phyloP scores from a whole-genome alignment of 2,329 filamentous ascomycete genomes.

The Nothomitra cinnamomea region DNA sequence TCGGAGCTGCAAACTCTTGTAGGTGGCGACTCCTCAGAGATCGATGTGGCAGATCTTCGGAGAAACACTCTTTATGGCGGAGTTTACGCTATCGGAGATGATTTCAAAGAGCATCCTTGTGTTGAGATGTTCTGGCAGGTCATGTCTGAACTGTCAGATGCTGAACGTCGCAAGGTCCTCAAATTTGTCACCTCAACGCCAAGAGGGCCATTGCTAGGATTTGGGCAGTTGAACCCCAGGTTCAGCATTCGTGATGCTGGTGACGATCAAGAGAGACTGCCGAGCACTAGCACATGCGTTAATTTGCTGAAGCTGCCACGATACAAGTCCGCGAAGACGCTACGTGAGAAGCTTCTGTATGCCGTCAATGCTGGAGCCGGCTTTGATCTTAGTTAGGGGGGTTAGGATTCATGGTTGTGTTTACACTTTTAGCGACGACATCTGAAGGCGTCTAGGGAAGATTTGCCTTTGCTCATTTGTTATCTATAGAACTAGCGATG shows the following conservation, averaged over 20 bases:
- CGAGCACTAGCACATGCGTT: conserved; percentile 90
- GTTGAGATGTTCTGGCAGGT: conserved; percentile 84
- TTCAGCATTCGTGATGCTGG: conserved; percentile 85
- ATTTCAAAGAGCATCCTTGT: conserved; percentile 69
- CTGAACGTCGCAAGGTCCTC: conserved; percentile 66
- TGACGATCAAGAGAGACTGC: conserved; percentile 57
- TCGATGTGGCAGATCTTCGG: conserved; percentile 74
- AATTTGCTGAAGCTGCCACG: conserved; percentile 84
- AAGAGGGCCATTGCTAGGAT: conserved; percentile 74
- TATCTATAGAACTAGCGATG: too few species aligned
- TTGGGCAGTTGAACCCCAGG: conserved; percentile 63
- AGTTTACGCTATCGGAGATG: conserved; percentile 77
- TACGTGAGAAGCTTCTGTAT: conserved; percentile 74
- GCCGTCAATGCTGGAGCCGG: conserved; percentile 80
- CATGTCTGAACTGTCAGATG: conserved; percentile 57
- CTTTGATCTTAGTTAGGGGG: conserved; percentile 60
- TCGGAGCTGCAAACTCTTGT: conserved; percentile 85
- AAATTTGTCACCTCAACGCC: conserved; percentile 95
- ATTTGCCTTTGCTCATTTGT: too few species aligned
- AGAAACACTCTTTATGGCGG: conserved; percentile 76
- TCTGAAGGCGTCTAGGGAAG: not conserved
- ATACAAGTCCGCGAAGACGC: conserved; percentile 46
- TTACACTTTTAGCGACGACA: not conserved
- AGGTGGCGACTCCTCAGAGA: conserved; percentile 68
- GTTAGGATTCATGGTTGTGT: not conserved